Percentiles rank a stretch among this genome's conserved stretches.
Conservation (phyloP, 768 basidiomycete species). For the Candolleomyces aberdarensis region DNA sequence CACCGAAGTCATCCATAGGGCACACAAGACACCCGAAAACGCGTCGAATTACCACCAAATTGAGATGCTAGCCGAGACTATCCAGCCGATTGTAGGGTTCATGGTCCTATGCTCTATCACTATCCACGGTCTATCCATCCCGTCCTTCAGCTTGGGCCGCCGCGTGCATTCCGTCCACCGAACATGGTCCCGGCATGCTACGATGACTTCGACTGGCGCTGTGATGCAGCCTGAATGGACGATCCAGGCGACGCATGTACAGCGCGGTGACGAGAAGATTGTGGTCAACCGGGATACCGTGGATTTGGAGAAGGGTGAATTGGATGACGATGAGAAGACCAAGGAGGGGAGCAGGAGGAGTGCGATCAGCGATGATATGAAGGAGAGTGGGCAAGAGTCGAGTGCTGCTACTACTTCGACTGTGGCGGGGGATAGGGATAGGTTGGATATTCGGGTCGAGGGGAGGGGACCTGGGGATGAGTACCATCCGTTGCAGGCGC, state of each 20-base stretch:
- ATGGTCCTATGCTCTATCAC: conserved; percentile 91
- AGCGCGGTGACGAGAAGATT: conserved; percentile 64
- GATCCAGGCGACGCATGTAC: conserved; percentile 67
- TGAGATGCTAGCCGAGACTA: conserved; percentile 64
- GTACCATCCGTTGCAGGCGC: no score
- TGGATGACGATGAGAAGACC: conserved; percentile 6
- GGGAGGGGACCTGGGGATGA: not conserved
- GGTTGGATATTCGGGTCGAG: not conserved
- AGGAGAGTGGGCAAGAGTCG: conserved; percentile 11
- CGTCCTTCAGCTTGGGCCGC: conserved; percentile 88
- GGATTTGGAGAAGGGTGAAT: conserved; percentile 28
- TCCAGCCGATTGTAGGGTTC: conserved; percentile 93
- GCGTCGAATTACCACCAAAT: conserved; percentile 39
- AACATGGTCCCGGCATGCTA: conserved; percentile 83
- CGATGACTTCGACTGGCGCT: conserved; percentile 16
- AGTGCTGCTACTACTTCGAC: not conserved
- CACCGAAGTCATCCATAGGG: conserved; percentile 49
- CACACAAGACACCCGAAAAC: conserved; percentile 36
- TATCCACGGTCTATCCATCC: conserved; percentile 89
- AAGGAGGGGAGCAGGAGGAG: conserved; percentile 16
- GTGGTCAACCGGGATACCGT: conserved; percentile 69
- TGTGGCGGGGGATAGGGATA: not conserved
- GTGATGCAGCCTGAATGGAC: conserved; percentile 71
- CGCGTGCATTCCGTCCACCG: conserved; percentile 88
- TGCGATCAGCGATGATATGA: conserved; percentile 17